A percentile compares a stretch with the other conserved stretches of the same genome.
Conservation (phyloP, 2,329 filamentous ascomycete genomes). For the Bipolaris bicolor region DNA sequence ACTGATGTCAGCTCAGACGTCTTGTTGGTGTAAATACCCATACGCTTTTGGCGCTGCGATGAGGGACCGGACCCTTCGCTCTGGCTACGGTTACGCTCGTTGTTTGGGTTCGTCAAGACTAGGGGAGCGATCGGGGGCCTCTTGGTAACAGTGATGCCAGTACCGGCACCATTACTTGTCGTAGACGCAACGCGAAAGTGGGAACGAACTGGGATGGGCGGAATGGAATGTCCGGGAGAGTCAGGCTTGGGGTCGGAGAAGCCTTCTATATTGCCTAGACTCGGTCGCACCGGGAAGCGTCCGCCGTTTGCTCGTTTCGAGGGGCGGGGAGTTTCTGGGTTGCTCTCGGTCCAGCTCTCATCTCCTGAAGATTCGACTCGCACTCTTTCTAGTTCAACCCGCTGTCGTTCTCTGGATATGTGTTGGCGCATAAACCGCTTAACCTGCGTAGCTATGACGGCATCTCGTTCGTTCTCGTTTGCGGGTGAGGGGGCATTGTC, state of each 20-base stretch:
- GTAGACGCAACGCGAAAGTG: constrained; percentile 79
- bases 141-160: constrained; percentile 56
- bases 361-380: constrained; percentile 56
- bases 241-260: constrained; percentile 53
- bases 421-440: constrained; percentile 62
- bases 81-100: constrained; percentile 69
- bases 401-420: constrained; percentile 45
- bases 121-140: constrained; percentile 76
- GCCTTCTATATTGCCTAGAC: constrained; percentile 67
- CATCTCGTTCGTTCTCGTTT: constrained; percentile 66
- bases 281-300: constrained; percentile 71
- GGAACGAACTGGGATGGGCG: constrained; percentile 79
- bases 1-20: constrained; percentile 61
- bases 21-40: constrained; percentile 66
- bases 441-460: constrained; percentile 64
- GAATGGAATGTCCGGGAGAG: constrained; percentile 54
- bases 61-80: constrained; percentile 64
- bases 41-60: constrained; percentile 62
- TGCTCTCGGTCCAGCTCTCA: constrained; percentile 65
- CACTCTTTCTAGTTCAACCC: constrained; percentile 39
- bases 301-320: constrained; percentile 62
- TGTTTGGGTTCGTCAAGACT: constrained; percentile 67
- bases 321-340: constrained; percentile 77
- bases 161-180: constrained; percentile 56
- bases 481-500: constrained; percentile 53